Conservation (phyloP, 2,329 filamentous ascomycete genomes). For the Zymoseptoria ardabiliae region DNA sequence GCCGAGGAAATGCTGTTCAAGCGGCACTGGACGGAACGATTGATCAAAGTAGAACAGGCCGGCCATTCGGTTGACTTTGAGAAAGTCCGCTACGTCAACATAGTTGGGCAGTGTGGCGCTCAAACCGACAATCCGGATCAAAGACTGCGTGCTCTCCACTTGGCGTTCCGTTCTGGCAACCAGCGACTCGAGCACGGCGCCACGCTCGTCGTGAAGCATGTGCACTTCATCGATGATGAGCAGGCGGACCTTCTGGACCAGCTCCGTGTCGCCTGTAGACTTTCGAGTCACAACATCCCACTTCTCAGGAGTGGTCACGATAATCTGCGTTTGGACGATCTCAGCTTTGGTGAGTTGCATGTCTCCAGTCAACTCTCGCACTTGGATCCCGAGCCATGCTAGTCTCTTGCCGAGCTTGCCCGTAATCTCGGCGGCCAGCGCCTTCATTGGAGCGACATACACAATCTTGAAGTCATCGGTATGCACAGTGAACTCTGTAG, state of each 20-base stretch:
- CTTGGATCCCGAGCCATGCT: slow-evolving; percentile 86
- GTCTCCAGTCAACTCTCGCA: slow-evolving; percentile 90
- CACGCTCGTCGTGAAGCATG: slow-evolving; percentile 97
- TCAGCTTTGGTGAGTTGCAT: slow-evolving; percentile 98
- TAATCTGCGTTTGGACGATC: slow-evolving; percentile 92
- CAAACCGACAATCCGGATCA: slow-evolving; percentile 92
- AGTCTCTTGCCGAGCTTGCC: slow-evolving; percentile 87
- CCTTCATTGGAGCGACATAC: slow-evolving; percentile 98
- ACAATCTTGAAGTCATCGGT: slow-evolving; percentile 94
- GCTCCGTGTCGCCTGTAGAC: slow-evolving; percentile 91
- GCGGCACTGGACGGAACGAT: slow-evolving; percentile 88
- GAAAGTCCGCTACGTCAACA: slow-evolving; percentile 90
- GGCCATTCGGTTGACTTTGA: slow-evolving; percentile 88
- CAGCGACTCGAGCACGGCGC: slow-evolving; percentile 89
- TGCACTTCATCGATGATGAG: slow-evolving; percentile 98
- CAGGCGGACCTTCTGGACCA: slow-evolving; percentile 92
- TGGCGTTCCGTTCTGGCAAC: slow-evolving; percentile 92
- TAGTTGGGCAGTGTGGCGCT: slow-evolving; percentile 96
- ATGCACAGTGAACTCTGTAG: slow-evolving; percentile 73
- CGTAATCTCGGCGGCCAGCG: slow-evolving; percentile 89
- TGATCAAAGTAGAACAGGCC: slow-evolving; percentile 96
- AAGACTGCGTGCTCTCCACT: slow-evolving; percentile 93
- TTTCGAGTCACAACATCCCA: slow-evolving; percentile 98
- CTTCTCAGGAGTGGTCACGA: slow-evolving; percentile 97
- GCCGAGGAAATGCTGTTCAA: slow-evolving; percentile 95